Conservation (phyloP, 2,329 filamentous ascomycete genomes). For the Colletotrichum euphorbiae region DNA sequence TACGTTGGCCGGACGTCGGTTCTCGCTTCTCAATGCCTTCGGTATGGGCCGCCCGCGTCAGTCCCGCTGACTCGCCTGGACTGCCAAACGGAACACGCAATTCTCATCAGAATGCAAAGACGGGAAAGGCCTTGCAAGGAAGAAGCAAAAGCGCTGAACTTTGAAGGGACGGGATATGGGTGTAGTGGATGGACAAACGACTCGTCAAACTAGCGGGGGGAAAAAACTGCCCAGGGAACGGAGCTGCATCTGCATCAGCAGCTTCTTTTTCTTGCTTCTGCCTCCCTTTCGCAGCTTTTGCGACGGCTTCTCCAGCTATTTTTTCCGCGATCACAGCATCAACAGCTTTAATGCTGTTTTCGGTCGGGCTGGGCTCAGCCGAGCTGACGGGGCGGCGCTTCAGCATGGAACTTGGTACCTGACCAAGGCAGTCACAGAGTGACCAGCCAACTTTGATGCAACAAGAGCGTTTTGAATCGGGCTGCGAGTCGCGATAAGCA, state of each 20-base stretch:
- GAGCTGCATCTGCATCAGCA: slow-evolving; percentile 12
- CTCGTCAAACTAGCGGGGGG: neutral
- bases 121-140: slow-evolving; percentile 32
- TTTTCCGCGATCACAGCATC: slow-evolving; percentile 19
- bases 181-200: no score
- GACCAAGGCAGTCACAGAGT: slow-evolving; percentile 18
- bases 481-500: slow-evolving; percentile 7
- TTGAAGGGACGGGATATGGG: neutral
- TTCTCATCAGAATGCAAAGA: slow-evolving; percentile 21
- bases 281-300: neutral
- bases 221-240: slow-evolving; percentile 2
- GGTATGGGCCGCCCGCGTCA: slow-evolving; percentile 20
- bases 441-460: slow-evolving; percentile 7
- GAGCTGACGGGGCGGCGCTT: slow-evolving; percentile 18
- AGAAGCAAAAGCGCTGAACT: slow-evolving; percentile 32
- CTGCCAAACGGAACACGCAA: slow-evolving; percentile 12
- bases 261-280: neutral
- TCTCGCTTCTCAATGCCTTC: slow-evolving; percentile 6
- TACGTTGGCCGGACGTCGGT: slow-evolving; percentile 15
- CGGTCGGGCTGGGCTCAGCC: slow-evolving; percentile 10
- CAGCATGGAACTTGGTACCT: slow-evolving; percentile 6
- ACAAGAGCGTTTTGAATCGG: slow-evolving; percentile 31
- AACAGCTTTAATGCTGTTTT: slow-evolving; percentile 23
- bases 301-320: slow-evolving; percentile 14
- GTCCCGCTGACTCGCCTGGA: slow-evolving; percentile 4